phyloP scores from a whole-genome alignment of 345 rosid species.

The Eucalyptus viminalis region DNA sequence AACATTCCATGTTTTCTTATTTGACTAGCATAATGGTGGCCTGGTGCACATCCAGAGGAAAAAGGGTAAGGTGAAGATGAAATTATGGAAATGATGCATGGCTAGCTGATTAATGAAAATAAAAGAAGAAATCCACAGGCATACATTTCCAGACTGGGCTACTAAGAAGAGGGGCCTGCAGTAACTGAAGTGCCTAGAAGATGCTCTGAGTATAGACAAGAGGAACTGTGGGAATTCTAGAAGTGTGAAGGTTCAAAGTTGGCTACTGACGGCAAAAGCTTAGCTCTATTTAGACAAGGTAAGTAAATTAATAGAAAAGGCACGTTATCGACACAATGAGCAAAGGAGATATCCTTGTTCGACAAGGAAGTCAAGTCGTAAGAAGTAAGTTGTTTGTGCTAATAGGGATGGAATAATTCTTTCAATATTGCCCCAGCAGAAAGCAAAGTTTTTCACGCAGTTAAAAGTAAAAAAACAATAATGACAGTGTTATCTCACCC shows the following conservation, averaged over 20 bases:
- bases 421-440: background rate
- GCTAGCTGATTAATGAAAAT: background rate
- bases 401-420: background rate
- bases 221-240: background rate
- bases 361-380: background rate
- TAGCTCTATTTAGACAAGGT: background rate
- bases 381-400: background rate
- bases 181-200: background rate
- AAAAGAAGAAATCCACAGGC: background rate
- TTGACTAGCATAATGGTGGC: background rate
- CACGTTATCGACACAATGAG: background rate
- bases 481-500: conserved; percentile 37
- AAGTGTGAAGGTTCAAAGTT: background rate
- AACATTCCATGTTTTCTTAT: background rate
- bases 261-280: background rate
- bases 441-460: background rate
- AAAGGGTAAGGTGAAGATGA: background rate
- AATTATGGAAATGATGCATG: background rate
- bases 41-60: background rate
- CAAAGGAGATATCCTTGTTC: background rate
- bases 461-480: background rate
- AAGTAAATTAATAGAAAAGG: background rate
- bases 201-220: background rate
- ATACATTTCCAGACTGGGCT: background rate
- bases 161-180: background rate